A percentile compares a stretch with the other conserved stretches of the same genome.
Conservation (phyloP, 2,329 filamentous ascomycete genomes). For the Phaeoacremonium minimum region DNA sequence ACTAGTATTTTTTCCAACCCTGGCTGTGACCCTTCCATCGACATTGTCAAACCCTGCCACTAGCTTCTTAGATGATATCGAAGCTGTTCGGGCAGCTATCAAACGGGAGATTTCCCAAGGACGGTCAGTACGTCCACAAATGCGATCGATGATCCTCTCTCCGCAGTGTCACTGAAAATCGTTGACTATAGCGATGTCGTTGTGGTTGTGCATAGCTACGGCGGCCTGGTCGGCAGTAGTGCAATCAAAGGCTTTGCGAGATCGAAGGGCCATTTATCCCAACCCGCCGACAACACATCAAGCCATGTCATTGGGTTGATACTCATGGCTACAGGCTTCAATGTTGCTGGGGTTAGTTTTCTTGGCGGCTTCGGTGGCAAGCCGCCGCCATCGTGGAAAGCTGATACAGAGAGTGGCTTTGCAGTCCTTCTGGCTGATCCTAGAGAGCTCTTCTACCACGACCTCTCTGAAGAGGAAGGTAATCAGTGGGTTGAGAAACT, state of each 20-base stretch:
- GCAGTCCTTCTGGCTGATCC: slow-evolving; percentile 31
- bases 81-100: no score
- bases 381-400: slow-evolving; percentile 35
- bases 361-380: slow-evolving; percentile 33
- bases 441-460: slow-evolving; percentile 43
- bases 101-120: no score
- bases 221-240: slow-evolving; percentile 39
- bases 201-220: slow-evolving; percentile 44
- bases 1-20: no score
- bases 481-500: slow-evolving; percentile 36
- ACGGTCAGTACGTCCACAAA: no score
- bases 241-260: slow-evolving; percentile 36
- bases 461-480: slow-evolving; percentile 37
- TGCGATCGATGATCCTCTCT: no score
- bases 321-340: slow-evolving; percentile 39
- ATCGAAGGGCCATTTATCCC: slow-evolving; percentile 7
- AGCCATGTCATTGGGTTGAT: slow-evolving; percentile 38
- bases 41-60: no score
- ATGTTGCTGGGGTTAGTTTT: slow-evolving; percentile 28
- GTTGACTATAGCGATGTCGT: slow-evolving; percentile 34
- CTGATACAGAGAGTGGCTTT: slow-evolving; percentile 33
- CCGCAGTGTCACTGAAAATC: no score
- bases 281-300: background rate
- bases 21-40: no score
- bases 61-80: no score